These are phyloP conservation scores for Symbiotaphrina buchneri DNA, from an alignment of 495 filamentous ascomycete species.

Conservation along the genomic window DNA sequence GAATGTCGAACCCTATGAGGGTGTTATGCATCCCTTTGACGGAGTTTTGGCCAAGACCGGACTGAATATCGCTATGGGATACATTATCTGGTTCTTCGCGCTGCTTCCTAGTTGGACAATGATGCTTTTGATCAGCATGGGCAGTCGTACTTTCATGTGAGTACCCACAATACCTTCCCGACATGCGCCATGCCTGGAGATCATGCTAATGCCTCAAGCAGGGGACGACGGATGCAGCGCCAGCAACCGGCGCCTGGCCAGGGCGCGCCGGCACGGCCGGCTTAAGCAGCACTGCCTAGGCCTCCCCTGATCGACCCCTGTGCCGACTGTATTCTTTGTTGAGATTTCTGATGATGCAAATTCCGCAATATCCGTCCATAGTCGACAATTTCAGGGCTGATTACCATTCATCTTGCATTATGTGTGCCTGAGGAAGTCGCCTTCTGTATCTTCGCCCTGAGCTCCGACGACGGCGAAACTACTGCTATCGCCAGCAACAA, in stretches of 20 bases:
- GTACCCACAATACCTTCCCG: slow-evolving; percentile 12
- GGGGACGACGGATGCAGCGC: background rate
- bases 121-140: slow-evolving; percentile 64
- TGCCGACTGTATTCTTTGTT: too few species aligned
- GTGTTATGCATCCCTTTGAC: slow-evolving; percentile 61
- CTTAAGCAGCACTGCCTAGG: too few species aligned
- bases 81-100: slow-evolving; percentile 33
- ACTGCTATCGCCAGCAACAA: too few species aligned
- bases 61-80: slow-evolving; percentile 43
- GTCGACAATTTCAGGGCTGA: too few species aligned
- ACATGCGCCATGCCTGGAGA: slow-evolving; percentile 4
- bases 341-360: too few species aligned
- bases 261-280: too few species aligned
- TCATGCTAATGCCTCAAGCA: background rate
- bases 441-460: too few species aligned
- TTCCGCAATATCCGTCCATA: too few species aligned
- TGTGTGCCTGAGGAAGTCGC: too few species aligned
- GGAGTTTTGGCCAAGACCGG: slow-evolving; percentile 42
- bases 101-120: slow-evolving; percentile 41
- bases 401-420: too few species aligned
- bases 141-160: slow-evolving; percentile 76
- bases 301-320: too few species aligned
- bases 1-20: slow-evolving; percentile 33
- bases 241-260: background rate
- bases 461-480: too few species aligned